Conservation (phyloP, 148 eudicot species). For the Persicaria tinctoria region DNA sequence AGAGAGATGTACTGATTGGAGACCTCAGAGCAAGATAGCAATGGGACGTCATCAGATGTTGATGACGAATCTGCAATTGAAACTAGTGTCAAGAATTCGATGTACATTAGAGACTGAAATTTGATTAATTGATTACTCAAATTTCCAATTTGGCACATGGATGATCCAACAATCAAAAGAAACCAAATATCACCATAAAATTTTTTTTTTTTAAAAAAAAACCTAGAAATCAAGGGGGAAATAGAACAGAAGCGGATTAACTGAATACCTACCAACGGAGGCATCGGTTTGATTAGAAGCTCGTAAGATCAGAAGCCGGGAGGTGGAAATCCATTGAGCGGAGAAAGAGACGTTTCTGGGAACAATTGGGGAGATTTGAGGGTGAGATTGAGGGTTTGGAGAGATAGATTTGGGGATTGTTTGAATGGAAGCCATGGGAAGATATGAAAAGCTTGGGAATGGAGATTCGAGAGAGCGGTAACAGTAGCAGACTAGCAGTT, state of each 20-base stretch:
- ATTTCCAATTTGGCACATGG: neutral
- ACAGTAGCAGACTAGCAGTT: no score
- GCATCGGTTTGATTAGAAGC: slow-evolving; percentile 25
- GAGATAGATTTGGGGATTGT: slow-evolving; percentile 18
- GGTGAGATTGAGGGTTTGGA: slow-evolving; percentile 10
- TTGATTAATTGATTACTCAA: neutral
- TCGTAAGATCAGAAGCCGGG: slow-evolving; percentile 9
- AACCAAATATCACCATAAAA: neutral
- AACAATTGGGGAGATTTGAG: slow-evolving; percentile 8
- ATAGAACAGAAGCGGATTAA: neutral
- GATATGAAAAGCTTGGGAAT: neutral
- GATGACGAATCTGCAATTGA: slow-evolving; percentile 29
- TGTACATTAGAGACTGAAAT: neutral
- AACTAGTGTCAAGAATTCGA: neutral
- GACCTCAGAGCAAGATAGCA: slow-evolving; percentile 66
- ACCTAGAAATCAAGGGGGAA: neutral
- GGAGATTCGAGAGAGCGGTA: no score
- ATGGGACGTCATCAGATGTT: slow-evolving; percentile 37
- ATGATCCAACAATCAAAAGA: neutral
- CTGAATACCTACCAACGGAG: slow-evolving; percentile 19
- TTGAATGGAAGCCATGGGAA: slow-evolving; percentile 33
- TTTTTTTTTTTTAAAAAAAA: no score
- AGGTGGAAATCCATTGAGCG: slow-evolving; percentile 13
- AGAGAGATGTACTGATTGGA: neutral
- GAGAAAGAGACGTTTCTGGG: slow-evolving; percentile 15